Conservation (phyloP, 1,284 basidiomycete species). For the Schizophyllum amplum region DNA sequence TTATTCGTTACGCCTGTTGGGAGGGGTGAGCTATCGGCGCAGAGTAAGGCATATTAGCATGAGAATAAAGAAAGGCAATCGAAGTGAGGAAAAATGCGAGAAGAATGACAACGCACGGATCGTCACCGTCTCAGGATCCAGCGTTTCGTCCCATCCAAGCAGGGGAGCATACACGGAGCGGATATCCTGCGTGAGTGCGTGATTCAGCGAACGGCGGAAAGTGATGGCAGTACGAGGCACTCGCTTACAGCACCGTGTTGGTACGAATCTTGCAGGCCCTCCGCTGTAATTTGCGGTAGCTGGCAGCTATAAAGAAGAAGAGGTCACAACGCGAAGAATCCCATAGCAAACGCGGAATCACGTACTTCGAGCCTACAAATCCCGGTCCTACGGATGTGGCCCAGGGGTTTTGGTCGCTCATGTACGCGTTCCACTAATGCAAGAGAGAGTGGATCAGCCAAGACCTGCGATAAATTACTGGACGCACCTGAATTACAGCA, state of each 20-base stretch:
- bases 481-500: constrained; percentile 26
- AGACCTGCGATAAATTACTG: background rate
- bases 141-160: constrained; percentile 22
- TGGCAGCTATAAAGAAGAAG: constrained; percentile 27
- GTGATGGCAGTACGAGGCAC: background rate
- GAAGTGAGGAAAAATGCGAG: background rate
- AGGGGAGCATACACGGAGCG: constrained; percentile 31
- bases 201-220: background rate
- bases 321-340: background rate
- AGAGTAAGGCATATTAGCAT: background rate
- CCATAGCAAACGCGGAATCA: background rate
- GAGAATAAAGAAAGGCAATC: background rate
- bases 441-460: background rate
- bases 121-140: constrained; percentile 23
- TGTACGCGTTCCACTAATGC: constrained; percentile 31
- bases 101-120: constrained; percentile 21
- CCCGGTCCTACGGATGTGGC: constrained; percentile 30
- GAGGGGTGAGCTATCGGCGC: background rate
- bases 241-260: constrained; percentile 29
- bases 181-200: constrained; percentile 25
- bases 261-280: constrained; percentile 32
- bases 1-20: constrained; percentile 38
- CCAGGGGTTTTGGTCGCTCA: constrained; percentile 30
- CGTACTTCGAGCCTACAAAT: constrained; percentile 32
- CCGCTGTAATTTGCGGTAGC: constrained; percentile 35